Conservation (phyloP, 148 eudicot species). For the Rhododendron mucronatum region DNA sequence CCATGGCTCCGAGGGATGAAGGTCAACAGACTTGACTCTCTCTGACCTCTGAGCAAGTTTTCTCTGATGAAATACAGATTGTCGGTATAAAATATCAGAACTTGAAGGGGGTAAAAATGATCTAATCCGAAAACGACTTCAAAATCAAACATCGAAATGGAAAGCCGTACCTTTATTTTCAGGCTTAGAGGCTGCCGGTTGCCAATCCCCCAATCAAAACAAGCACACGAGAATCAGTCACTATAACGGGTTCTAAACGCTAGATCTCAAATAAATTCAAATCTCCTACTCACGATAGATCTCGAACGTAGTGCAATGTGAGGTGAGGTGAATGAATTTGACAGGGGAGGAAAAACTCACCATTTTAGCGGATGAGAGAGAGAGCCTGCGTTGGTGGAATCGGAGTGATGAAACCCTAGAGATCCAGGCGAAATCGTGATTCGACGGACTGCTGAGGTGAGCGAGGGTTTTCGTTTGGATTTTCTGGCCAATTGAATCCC, state of each 20-base stretch:
- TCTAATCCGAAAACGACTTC: background rate
- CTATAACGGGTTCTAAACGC: background rate
- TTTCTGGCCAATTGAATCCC: background rate
- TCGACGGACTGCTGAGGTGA: background rate
- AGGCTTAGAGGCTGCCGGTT: conserved; percentile 71
- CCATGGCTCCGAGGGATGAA: conserved; percentile 87
- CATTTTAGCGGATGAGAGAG: conserved; percentile 23
- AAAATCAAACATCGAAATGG: background rate
- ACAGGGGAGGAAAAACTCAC: conserved; percentile 18
- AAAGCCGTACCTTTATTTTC: conserved; percentile 61
- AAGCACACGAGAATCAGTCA: conserved; percentile 14
- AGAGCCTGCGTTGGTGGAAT: background rate
- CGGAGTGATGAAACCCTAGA: conserved; percentile 1
- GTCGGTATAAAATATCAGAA: background rate
- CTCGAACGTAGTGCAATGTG: conserved; percentile 9
- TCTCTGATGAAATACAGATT: conserved; percentile 41
- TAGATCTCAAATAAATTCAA: conserved; percentile 30
- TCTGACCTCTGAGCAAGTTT: conserved; percentile 74
- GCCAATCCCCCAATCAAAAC: conserved; percentile 20
- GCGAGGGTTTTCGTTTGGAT: background rate
- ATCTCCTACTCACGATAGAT: conserved; percentile 23
- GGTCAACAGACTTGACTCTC: conserved; percentile 79
- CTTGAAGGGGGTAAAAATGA: background rate
- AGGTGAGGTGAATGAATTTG: background rate
- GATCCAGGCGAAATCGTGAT: conserved; percentile 1